Base-by-base conservation (phyloP, 768 basidiomycete species). In the Suillus paluster region DNA sequence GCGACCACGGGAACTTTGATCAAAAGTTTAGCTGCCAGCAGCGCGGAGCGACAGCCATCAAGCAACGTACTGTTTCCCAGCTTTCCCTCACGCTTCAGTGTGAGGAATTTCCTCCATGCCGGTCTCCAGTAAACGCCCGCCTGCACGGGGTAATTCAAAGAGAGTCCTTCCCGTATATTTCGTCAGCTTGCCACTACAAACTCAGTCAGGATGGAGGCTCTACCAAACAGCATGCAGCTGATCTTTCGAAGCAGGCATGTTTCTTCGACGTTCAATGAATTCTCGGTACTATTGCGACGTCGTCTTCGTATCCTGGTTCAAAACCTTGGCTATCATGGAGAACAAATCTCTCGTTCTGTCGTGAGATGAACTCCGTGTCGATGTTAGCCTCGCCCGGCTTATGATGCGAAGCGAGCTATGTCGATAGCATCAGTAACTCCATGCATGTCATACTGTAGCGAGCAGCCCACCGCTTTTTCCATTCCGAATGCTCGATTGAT, bases 251-350 rank as follows among this genome's bases (percentile, higher is more conserved):
- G 36, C 39, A 4, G 15, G 5, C 45, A 11, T 42, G 4, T 34
- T 21, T 15, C 41, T 62, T 21, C 61, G 36, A 14, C 50, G 25
- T 4, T 64, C 23, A 33, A 67, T 66, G 56, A 66, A 67, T 21
- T 27, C 33, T n/a, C 12, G 33, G 25, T n/a, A 67, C 65, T 14
- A 38, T 49, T 8, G 58, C 15, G 30, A 66, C 10, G 23, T 41
- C 63, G 46, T 34, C 34, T 25, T 21, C 11, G 2, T 57, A 54
- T 14, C 65, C 65, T 12, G 66, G 62, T 55, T 66, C 65, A 30
- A 66, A 66, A 17, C 65, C 65, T 58, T 44, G n/a, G 23, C 62
- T 67, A 39, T 67, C 57, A 11, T 66, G 65, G n/a, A 66, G 57
- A 38, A 66, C 53, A 52, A 67, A 59, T 11, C 49, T 50, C 3